phyloP scores from a whole-genome alignment of 1,284 basidiomycete species.

The Chiua sp. region DNA sequence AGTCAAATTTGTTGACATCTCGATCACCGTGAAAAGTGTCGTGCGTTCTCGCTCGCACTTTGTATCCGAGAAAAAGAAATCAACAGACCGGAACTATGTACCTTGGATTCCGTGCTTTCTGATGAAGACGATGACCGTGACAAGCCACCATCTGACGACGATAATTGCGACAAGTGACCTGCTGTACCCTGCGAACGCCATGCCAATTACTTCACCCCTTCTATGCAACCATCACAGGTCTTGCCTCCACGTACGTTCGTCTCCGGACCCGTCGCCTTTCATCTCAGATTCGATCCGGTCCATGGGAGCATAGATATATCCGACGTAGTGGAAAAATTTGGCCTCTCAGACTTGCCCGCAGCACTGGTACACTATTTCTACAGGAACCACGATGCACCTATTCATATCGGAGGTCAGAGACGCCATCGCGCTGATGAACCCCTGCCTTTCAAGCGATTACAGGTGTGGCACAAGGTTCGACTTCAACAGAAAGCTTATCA shows the following conservation, averaged over 20 bases:
- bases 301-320: slow-evolving; percentile 22
- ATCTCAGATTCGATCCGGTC: slow-evolving; percentile 28
- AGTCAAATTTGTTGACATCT: slow-evolving; percentile 36
- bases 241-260: slow-evolving; percentile 25
- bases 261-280: slow-evolving; percentile 24
- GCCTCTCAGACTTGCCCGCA: slow-evolving; percentile 6
- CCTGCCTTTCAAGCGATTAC: background rate
- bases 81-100: background rate
- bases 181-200: too few species aligned
- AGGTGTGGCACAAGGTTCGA: background rate
- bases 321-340: background rate
- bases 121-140: too few species aligned
- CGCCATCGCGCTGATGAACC: slow-evolving; percentile 19
- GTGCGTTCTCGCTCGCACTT: slow-evolving; percentile 28
- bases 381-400: slow-evolving; percentile 32
- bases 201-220: background rate
- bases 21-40: slow-evolving; percentile 31
- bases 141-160: too few species aligned
- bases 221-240: background rate
- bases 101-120: too few species aligned
- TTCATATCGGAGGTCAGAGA: slow-evolving; percentile 1
- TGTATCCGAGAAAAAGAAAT: background rate
- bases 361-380: slow-evolving; percentile 29
- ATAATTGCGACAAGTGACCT: too few species aligned
- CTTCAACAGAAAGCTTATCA: slow-evolving; percentile 18